Evolutionary conservation across 169 alveolate species (phyloP).

Genomic region (Plasmodium billcollinsi): DNA sequence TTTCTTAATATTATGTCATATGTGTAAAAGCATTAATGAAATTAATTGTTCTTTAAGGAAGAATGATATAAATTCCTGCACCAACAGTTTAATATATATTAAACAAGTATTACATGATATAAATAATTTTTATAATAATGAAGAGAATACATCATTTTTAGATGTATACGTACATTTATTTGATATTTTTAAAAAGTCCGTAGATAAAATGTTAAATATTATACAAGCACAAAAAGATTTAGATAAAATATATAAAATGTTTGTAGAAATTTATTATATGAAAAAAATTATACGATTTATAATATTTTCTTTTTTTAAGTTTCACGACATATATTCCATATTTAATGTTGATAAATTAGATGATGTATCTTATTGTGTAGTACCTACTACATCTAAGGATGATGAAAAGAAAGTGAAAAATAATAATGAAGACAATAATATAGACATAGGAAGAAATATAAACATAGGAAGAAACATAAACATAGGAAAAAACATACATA

Average conservation of each 20-base stretch:
- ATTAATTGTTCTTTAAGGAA: slow-evolving; percentile 9
- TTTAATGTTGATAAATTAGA: not conserved
- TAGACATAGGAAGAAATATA: not conserved
- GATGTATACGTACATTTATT: slow-evolving; percentile 2
- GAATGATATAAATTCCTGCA: slow-evolving; percentile 10
- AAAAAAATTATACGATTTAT: slow-evolving; percentile 32
- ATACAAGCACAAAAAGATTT: not conserved
- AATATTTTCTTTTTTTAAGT: slow-evolving; percentile 21
- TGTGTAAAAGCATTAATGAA: slow-evolving; percentile 46
- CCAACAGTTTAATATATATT: not conserved
- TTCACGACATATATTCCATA: not conserved
- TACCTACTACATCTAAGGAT: not conserved
- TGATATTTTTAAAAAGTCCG: slow-evolving; percentile 1
- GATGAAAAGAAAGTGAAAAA: not conserved
- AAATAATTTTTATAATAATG: slow-evolving; percentile 10
- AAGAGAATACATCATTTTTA: slow-evolving; percentile 14
- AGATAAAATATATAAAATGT: slow-evolving; percentile 11
- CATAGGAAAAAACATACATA: no score
- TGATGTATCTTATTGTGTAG: not conserved
- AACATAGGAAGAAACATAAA: not conserved
- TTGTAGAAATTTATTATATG: slow-evolving; percentile 11
- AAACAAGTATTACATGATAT: not conserved
- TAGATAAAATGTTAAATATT: slow-evolving; percentile 11
- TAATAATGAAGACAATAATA: not conserved
- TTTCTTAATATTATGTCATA: slow-evolving; percentile 19